These are phyloP conservation scores for Diaporthe destruens DNA, from an alignment of 2,329 filamentous ascomycete genomes.

Conservation along the genomic window DNA sequence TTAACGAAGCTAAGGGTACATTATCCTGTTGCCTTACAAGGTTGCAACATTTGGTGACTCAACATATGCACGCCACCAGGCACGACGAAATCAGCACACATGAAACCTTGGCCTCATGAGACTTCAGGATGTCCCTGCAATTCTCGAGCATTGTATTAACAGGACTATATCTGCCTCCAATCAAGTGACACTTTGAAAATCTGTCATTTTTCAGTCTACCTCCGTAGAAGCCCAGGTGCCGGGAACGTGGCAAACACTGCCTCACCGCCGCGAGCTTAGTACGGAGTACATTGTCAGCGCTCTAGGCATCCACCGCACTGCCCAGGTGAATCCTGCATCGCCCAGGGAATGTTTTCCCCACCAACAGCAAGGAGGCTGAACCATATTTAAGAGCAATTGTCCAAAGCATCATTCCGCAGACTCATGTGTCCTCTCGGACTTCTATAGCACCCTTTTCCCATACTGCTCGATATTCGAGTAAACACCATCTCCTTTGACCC, in stretches of 20 bases:
- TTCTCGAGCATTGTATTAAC: background rate
- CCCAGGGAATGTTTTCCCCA: background rate
- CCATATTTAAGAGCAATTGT: background rate
- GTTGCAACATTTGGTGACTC: background rate
- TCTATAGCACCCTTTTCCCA: background rate
- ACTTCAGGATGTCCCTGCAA: background rate
- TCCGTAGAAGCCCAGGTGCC: too few species aligned
- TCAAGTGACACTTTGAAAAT: background rate
- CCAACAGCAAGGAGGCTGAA: slow-evolving; percentile 1
- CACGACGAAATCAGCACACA: background rate
- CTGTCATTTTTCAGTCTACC: slow-evolving; percentile 10
- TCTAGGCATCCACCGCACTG: slow-evolving; percentile 22
- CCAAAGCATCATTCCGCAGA: background rate
- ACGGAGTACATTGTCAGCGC: slow-evolving; percentile 16
- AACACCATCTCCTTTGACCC: background rate
- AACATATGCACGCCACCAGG: background rate
- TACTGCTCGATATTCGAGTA: too few species aligned
- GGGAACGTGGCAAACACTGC: slow-evolving; percentile 6
- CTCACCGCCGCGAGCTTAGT: slow-evolving; percentile 1
- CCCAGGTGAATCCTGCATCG: background rate
- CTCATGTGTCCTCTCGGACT: background rate
- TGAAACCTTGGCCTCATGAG: slow-evolving; percentile 12
- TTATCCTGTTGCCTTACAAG: slow-evolving; percentile 20
- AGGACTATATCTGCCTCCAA: background rate
- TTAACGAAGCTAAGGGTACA: too few species aligned